Conservation (phyloP, 2,329 filamentous ascomycete species). For the Chlorencoelia australis region DNA sequence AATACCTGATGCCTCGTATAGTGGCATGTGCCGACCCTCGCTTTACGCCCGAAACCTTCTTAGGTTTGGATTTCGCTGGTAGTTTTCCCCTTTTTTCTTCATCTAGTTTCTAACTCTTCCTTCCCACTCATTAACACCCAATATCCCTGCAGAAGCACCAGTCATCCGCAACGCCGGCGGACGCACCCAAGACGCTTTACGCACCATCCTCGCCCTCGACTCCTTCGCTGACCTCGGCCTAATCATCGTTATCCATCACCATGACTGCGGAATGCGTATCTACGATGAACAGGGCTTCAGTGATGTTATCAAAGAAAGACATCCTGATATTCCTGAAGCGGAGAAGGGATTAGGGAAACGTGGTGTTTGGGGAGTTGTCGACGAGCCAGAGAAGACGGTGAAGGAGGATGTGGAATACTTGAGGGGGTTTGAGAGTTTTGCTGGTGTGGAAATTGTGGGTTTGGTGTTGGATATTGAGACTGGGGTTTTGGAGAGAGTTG, state of each 20-base stretch:
- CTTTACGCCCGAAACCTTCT: slow-evolving; percentile 7
- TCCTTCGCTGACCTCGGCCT: slow-evolving; percentile 4
- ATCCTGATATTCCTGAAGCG: slow-evolving; percentile 7
- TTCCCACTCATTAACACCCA: neutral
- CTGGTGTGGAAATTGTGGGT: slow-evolving; percentile 8
- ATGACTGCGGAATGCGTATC: slow-evolving; percentile 11
- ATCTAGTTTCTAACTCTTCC: neutral
- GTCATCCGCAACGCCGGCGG: slow-evolving; percentile 13
- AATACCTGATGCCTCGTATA: neutral
- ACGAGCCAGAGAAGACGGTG: slow-evolving; percentile 9
- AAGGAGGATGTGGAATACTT: slow-evolving; percentile 12
- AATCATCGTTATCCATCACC: slow-evolving; percentile 13
- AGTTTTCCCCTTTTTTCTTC: neutral
- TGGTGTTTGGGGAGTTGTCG: no score
- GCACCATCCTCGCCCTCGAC: slow-evolving; percentile 5
- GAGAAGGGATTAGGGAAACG: no score
- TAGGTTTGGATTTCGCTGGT: slow-evolving; percentile 10
- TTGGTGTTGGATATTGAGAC: slow-evolving; percentile 11
- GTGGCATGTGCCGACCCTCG: slow-evolving; percentile 9
- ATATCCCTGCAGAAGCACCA: slow-evolving; percentile 5
- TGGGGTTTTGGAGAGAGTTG: slow-evolving; percentile 5
- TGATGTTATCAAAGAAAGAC: slow-evolving; percentile 3
- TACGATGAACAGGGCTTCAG: slow-evolving; percentile 6
- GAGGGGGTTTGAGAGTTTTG: slow-evolving; percentile 6
- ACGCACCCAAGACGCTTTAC: slow-evolving; percentile 3